Evolutionary conservation across 2,329 filamentous ascomycete genomes (phyloP), one percentile per base, ranked within the genome.

Genomic region (Trichoderma citrinoviride): DNA sequence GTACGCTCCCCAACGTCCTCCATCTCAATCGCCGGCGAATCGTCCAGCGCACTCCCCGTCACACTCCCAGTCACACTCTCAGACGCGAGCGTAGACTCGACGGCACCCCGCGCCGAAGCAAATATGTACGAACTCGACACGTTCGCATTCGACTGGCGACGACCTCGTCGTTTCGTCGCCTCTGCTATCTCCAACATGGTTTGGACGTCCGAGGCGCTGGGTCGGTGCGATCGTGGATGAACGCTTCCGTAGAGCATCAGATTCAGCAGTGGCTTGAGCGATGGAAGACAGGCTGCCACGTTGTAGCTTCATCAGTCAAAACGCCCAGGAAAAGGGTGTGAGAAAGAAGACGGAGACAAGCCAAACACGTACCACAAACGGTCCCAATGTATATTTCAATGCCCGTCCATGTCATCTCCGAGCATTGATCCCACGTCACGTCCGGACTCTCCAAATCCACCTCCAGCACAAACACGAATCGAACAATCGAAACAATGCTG

Each of bases 331-430:
- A 2, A 10, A 14, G 4, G 33, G 33, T 10, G 3, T 5, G 3
- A 5, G 14, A 5, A 14, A 3, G 25, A 27, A 15, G n/a, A n/a
- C n/a, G 53, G 7, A 5, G 2, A 1, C 21, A 15, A 5, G 5
- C 15, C 15, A 27, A 27, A 21, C 3, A 50, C 64, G 17, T 66
- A 70, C 70, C 71, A 29, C 71, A 73, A 5, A 73, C 63, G 7
- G 73, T 70, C 29, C 66, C 70, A 7, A 69, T 54, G 27, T 71
- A 70, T 7, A 41, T 66, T 49, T 74, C 71, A n/a, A 70, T 52
- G 1, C 70, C 68, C 5, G 69, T 68, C 70, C 69, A 71, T 27
- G 12, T 53, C 60, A 62, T 62, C 8, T 62, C 60, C 14, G 40
- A 19, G 19, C 60, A 62, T 44, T 62, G 33, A 29, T 72, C 70